Percentiles rank a stretch among this genome's conserved stretches.
Evolutionary conservation across 352 stramenopile species (phyloP).

Genomic region (Plasmopara viticola): DNA sequence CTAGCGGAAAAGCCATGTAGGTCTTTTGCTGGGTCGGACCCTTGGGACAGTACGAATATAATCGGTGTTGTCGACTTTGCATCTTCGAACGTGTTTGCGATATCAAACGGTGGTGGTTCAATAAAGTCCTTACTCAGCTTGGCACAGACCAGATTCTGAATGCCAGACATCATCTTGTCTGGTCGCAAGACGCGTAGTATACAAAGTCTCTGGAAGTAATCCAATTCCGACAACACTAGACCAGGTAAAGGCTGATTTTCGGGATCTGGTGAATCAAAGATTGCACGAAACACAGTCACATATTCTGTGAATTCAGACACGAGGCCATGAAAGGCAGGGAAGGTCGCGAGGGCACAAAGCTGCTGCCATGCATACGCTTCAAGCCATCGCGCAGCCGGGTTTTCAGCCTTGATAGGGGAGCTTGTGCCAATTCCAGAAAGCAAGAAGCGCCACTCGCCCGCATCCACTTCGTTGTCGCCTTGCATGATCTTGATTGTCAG

Average conservation of each 20-base stretch:
- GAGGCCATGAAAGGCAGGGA: conserved; percentile 30
- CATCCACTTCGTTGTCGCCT: conserved; percentile 70
- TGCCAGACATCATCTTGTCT: conserved; percentile 86
- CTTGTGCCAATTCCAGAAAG: conserved; percentile 72
- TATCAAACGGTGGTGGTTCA: conserved; percentile 86
- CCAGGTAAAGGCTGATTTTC: conserved; percentile 75
- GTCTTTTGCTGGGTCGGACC: conserved; percentile 91
- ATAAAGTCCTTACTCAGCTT: conserved; percentile 88
- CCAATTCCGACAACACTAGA: conserved; percentile 47
- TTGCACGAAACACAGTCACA: conserved; percentile 42
- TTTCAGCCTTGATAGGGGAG: conserved; percentile 13
- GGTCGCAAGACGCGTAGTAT: conserved; percentile 74
- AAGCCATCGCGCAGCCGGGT: conserved; percentile 33
- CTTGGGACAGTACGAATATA: conserved; percentile 92
- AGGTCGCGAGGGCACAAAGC: conserved; percentile 26
- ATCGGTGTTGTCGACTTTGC: conserved; percentile 84
- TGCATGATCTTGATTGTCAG: conserved; percentile 87
- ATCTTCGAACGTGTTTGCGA: conserved; percentile 90
- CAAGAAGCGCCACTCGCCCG: conserved; percentile 87
- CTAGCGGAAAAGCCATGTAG: conserved; percentile 85
- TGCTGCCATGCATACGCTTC: conserved; percentile 77
- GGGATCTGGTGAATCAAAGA: conserved; percentile 83
- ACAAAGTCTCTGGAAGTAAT: conserved; percentile 78
- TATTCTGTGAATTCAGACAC: conserved; percentile 34
- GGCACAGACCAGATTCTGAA: conserved; percentile 86